Percentiles rank a stretch among this genome's conserved stretches.
Conservation (phyloP, 2,329 filamentous ascomycete species). For the Botrytis byssoidea region DNA sequence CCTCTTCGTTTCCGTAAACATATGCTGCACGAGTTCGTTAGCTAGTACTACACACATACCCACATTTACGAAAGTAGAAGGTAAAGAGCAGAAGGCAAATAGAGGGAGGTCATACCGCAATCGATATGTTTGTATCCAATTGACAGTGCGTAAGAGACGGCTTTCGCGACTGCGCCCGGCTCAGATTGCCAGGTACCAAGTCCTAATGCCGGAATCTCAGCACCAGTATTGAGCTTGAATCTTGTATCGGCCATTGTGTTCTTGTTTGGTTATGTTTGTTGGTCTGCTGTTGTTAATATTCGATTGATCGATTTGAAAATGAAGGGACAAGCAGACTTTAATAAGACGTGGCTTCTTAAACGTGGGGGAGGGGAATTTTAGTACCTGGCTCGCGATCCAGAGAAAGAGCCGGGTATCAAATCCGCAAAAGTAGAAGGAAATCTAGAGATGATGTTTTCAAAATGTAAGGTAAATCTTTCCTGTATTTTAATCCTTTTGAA, state of each 20-base stretch:
- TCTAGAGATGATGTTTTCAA: background rate
- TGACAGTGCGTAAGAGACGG: constrained; percentile 43
- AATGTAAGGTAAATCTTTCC: background rate
- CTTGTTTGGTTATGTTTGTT: background rate
- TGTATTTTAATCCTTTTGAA: background rate
- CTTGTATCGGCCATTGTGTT: constrained; percentile 24
- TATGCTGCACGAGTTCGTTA: constrained; percentile 50
- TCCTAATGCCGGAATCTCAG: constrained; percentile 43
- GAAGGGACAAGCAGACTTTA: background rate
- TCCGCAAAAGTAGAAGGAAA: background rate
- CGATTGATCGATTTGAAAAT: background rate
- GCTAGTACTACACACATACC: constrained; percentile 41
- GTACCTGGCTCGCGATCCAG: background rate
- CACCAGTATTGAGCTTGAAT: constrained; percentile 40
- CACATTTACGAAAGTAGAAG: background rate
- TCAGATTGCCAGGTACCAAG: constrained; percentile 47
- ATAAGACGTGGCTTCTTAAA: constrained; percentile 9
- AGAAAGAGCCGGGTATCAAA: background rate
- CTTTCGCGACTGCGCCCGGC: constrained; percentile 43
- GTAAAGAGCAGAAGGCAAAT: background rate
- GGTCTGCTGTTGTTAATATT: background rate
- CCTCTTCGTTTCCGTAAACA: constrained; percentile 78
- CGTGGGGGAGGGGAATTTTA: constrained; percentile 2
- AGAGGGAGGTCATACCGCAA: constrained; percentile 22
- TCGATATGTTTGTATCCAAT: constrained; percentile 56